Evolutionary conservation across 495 filamentous ascomycete genomes (phyloP), one percentile per base, ranked within the genome.

Genomic region (Tetracladium setigerum): DNA sequence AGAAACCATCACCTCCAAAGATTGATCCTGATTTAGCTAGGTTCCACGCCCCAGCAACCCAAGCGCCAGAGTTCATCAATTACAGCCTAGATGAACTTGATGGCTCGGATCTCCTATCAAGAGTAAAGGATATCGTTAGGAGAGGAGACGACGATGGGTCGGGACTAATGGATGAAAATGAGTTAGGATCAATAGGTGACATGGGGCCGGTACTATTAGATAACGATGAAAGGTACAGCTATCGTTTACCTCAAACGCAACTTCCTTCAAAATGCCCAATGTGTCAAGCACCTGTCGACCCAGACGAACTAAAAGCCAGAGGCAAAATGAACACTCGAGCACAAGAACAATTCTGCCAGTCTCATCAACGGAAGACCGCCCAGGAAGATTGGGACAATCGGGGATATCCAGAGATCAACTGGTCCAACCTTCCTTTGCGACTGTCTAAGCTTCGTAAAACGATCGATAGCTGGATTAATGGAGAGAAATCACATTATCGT

Each of bases 321-420:
- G 67, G 68, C 0, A 67, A 67, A 17, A 76, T 81, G 59, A 82
- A 74, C 10, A 66, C 85, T 36, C 75, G 74, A 11, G 69, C 79
- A 22, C 82, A 87, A 59, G 61, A 67, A 22, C 59, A 62, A 30
- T 95, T 96, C 64, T 96, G 91, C 63, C 65, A 73, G 18, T 69
- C 73, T 0, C 91, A 96, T 65, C 78, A 79, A 52, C 67, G 68
- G 16, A 53, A 61, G 5, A 68, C 74, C 4, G 85, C 87, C 8
- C 56, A 71, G 44, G 59, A 70, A 4, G 67, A 78, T 41, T 95
- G 88, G 82, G 53, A 53, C 12, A 55, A 68, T 10, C 75, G 71
- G 33, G 78, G 79, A 1, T 96, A 94, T 62, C 92, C 91, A 2
- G 61, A 67, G 0, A 90, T 96, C 53, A 63, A 90, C 50, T 97